phyloP scores from a whole-genome alignment of 495 filamentous ascomycete species.

The Penicillium macrosclerotiorum region DNA sequence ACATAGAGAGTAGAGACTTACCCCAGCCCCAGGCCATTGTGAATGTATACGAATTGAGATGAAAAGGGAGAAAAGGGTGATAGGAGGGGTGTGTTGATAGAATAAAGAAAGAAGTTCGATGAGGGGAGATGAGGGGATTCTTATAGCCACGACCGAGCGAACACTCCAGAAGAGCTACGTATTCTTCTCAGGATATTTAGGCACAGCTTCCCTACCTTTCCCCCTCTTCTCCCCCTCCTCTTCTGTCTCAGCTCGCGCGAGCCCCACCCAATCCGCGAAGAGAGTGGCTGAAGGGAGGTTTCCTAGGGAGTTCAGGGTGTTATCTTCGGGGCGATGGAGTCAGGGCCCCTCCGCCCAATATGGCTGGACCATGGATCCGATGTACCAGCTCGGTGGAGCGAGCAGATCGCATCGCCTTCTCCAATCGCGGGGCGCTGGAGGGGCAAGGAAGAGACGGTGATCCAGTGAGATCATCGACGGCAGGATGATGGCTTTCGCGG shows the following conservation, averaged over 20 bases:
- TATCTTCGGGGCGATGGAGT: slow-evolving; percentile 11
- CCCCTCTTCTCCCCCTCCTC: too few relatives aligned
- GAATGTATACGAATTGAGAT: slow-evolving; percentile 12
- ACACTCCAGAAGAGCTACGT: slow-evolving; percentile 20
- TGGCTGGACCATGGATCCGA: slow-evolving; percentile 13
- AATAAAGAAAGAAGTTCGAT: neutral
- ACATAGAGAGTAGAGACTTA: slow-evolving; percentile 21
- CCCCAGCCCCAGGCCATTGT: slow-evolving; percentile 40
- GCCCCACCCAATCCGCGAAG: slow-evolving; percentile 14
- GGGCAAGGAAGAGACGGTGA: slow-evolving; percentile 5
- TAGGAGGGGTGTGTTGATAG: slow-evolving; percentile 6
- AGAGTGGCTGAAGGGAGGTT: slow-evolving; percentile 15
- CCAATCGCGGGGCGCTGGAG: slow-evolving; percentile 3
- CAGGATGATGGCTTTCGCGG: neutral
- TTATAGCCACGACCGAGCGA: slow-evolving; percentile 20
- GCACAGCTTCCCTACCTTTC: slow-evolving; percentile 2
- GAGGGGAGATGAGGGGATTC: slow-evolving; percentile 7
- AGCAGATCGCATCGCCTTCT: slow-evolving; percentile 13
- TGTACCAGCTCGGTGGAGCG: slow-evolving; percentile 4
- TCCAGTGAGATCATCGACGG: slow-evolving; percentile 6
- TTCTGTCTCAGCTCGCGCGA: slow-evolving; percentile 15
- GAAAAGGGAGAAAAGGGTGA: slow-evolving; percentile 5
- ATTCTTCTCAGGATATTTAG: slow-evolving; percentile 5
- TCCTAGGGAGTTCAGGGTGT: neutral
- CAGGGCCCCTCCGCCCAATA: slow-evolving; percentile 8